Base-by-base conservation (phyloP, 2,329 filamentous ascomycete genomes). In the Aspergillus floridensis region DNA sequence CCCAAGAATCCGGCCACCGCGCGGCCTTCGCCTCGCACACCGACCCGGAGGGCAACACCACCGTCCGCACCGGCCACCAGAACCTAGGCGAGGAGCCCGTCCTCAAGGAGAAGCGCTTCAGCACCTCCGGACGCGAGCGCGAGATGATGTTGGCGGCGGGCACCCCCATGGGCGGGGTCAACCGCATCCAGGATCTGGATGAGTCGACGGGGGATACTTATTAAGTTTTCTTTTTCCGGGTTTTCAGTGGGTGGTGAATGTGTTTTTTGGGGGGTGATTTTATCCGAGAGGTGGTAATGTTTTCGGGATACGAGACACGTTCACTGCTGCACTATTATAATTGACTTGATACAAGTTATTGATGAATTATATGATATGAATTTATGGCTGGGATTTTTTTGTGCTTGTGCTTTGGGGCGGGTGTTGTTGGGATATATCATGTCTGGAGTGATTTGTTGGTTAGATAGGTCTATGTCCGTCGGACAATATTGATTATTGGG, bases 11-110 rank as follows among this genome's bases (percentile, higher is more conserved):
- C 32, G 55, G 55, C 29, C 24, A 57, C 24, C 55, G 55, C 22
- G 41, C 26, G 22, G 55, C 55, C 22, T 31, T 11, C 0, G 31
- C 55, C 55, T 51, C 55, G 3, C 55, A 57, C 11, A 57, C 48
- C 11, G 38, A 51, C n/a, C 48, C 55, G 8, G 5, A 31, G 5
- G 55, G 55, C n/a, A 19, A 26, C n/a, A 50, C 47, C 3, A 51
- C 49, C 48, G 32, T 46, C 10, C 55, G 48, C 19, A 29, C 47
- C n/a, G 55, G 55, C 31, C 48, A 57, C 19, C 55, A 57, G 48
- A 51, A 57, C 16, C 35, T 57, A 11, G 55, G 55, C 48, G 48
- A 51, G 16, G 32, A 50, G 19, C 35, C 55, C 5, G 48, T 57
- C 3, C 32, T 57, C 22, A 35, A 57, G 7, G 55, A 57, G n/a